These are phyloP conservation scores for Leishmania amazonensis DNA, from an alignment of 208 protist genomes.

Conservation along the genomic window DNA sequence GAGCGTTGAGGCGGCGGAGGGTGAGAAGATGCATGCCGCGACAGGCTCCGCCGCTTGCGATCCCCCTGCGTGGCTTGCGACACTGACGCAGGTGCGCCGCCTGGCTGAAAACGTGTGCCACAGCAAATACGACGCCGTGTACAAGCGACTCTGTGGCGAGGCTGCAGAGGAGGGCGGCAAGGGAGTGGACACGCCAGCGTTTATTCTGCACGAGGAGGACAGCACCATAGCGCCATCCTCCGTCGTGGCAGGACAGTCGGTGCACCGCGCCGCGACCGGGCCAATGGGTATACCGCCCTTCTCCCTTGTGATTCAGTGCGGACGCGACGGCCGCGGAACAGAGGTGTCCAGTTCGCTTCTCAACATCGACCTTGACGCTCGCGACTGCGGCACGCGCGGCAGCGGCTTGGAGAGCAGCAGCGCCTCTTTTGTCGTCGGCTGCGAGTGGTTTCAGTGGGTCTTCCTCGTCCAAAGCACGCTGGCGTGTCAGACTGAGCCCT, in stretches of 20 bases:
- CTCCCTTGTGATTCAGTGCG: conserved; percentile 43
- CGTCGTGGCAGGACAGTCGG: conserved; percentile 10
- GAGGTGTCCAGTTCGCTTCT: not conserved
- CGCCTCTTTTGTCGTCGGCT: conserved; percentile 39
- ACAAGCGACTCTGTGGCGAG: conserved; percentile 20
- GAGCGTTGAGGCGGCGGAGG: not conserved
- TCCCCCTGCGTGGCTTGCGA: conserved; percentile 12
- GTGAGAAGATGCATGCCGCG: not conserved
- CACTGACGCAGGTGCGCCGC: conserved; percentile 13
- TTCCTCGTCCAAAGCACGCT: conserved; percentile 30
- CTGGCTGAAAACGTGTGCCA: conserved; percentile 28
- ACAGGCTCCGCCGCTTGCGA: not conserved
- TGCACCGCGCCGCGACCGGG: conserved; percentile 6
- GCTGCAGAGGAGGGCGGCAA: conserved; percentile 17
- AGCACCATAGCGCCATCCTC: conserved; percentile 13
- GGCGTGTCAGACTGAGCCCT: conserved; percentile 29
- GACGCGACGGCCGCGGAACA: conserved; percentile 7
- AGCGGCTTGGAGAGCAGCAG: not conserved
- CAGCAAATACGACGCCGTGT: conserved; percentile 34
- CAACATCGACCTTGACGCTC: not conserved
- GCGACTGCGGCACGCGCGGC: not conserved
- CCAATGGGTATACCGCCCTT: conserved; percentile 31
- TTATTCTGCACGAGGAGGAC: conserved; percentile 13
- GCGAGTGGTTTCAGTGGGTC: conserved; percentile 44
- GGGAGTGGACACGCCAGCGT: not conserved